A percentile compares a stretch with the other conserved stretches of the same genome.
phyloP scores from a whole-genome alignment of 192 early-diverging fungal species.

The Coemansia reversa region DNA sequence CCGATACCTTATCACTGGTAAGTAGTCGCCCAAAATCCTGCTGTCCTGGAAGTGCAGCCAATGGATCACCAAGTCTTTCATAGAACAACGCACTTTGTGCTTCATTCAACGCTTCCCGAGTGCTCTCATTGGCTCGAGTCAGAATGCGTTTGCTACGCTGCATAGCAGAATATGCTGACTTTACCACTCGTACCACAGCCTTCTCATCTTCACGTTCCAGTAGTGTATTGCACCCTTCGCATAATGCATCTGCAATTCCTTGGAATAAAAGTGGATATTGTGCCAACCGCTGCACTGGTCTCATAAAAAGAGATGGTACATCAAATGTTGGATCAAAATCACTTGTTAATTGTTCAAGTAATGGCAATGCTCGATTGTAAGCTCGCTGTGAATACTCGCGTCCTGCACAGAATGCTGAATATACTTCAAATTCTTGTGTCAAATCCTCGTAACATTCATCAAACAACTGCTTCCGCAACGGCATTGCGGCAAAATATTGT shows the following conservation, averaged over 20 bases:
- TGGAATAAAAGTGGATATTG: conserved; percentile 53
- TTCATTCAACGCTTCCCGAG: conserved; percentile 41
- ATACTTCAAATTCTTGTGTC: conserved; percentile 26
- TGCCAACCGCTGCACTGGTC: conserved; percentile 50
- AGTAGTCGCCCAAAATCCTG: conserved; percentile 22
- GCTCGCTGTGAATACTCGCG: conserved; percentile 30
- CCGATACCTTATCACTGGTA: conserved; percentile 24
- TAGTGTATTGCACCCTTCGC: conserved; percentile 10
- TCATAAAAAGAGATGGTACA: conserved; percentile 43
- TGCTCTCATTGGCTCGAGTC: conserved; percentile 45
- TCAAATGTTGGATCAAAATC: conserved; percentile 31
- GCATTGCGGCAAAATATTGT: conserved; percentile 48
- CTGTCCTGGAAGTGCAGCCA: conserved; percentile 1
- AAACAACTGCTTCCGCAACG: conserved; percentile 23
- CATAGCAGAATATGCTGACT: conserved; percentile 37
- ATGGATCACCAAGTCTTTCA: conserved; percentile 25
- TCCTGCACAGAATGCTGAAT: conserved; percentile 38
- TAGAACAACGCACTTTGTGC: conserved; percentile 24
- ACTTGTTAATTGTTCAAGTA: conserved; percentile 14
- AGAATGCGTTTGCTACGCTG: conserved; percentile 39
- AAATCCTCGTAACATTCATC: conserved; percentile 26
- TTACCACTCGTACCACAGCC: conserved; percentile 15
- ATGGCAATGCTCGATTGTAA: conserved; percentile 18
- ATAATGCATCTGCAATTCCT: conserved; percentile 34
- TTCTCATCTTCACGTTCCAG: conserved; percentile 10